Evolutionary conservation across 257 asterid genomes (phyloP), one percentile per base, ranked within the genome.

Genomic region (Gentiana dahurica): DNA sequence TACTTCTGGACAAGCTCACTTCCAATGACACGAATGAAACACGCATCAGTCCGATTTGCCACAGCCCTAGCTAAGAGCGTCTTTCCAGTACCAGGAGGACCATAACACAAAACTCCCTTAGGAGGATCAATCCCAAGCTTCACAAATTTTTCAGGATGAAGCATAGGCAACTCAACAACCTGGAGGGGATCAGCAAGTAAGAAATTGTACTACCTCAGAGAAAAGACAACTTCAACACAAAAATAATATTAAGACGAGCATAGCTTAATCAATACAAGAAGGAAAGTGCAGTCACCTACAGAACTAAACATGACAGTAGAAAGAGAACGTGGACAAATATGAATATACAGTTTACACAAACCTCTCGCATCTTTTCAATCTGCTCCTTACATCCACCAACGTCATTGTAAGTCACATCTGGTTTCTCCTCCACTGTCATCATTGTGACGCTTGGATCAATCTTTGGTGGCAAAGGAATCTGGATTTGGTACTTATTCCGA

Each of bases 391-490:
- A 88, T 44, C 98, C 98, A 60, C 98, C 97, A 66, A 92, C 98
- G 74, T 92, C 98, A 65, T 85, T 85, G 53, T 88, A 92, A 33
- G 98, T 92, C 32, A 92, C 98, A 78, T 88, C 97, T 8, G 98
- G 98, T 67, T 92, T 92, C 76, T 92, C 98, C 75, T 88, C 98
- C 53, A 92, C 97, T 12, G 98, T 92, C 98, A 92, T 92, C 98
- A 92, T 92, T 43, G 98, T 92, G 36, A 92, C 95, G 67, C 97
- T 92, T 55, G 98, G 98, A 75, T 92, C 98, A 71, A 92, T 92
- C 73, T 88, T 92, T 3, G 98, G 98, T 32, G 98, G 98, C 75
- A 92, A 67, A 1, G 97, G 99, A 61, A 92, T 92, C 81, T 92
- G 99, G 66, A 92, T 92, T 77, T 92, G 99, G 68, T 88, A 92